Evolutionary conservation across 1,284 basidiomycete species (phyloP), one percentile per base, ranked within the genome.

Genomic region (Ganoderma resinaceum): DNA sequence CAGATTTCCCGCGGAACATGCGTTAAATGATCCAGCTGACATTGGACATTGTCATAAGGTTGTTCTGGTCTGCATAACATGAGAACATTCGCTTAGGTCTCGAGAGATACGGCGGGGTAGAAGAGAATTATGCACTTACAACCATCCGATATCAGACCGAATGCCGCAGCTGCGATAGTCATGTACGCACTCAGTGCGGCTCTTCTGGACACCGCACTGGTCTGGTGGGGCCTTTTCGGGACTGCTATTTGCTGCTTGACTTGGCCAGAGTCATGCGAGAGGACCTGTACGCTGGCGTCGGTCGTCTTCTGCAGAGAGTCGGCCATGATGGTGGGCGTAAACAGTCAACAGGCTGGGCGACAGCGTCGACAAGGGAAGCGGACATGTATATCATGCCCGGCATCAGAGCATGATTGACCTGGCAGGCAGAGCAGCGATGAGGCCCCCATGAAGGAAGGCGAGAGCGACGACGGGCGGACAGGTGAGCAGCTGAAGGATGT

Each of bases 71-170:
- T 90, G 73, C 37, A 31, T 18, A 58, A 58, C 58, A 37, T 33
- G 20, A 62, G 42, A 43, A 31, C 46, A 23, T 49, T 49, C 46
- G 7, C 61, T 31, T 43, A 42, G 42, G 18, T 49, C 23, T 29
- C 26, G 14, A 55, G 31, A 60, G 23, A 38, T 38, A 42, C 58
- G 35, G 14, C 14, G 37, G 37, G 23, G 53, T 20, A 12, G 40
- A 55, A 26, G 42, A 16, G 1, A 38, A 12, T n/a, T n/a, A n/a
- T 35, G 40, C 46, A 82, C 82, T 80, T 74, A 89, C 89, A 90
- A 53, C 91, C 91, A 82, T 93, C 91, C 66, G 87, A 89, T 70
- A 92, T 88, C 55, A 92, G 79, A 53, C 90, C 91, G 75, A 89
- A 89, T 1, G 87, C 90, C 29, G 90, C 84, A 55, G 89, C 89